Evolutionary conservation across 1,284 basidiomycete species (phyloP), one percentile per base, ranked within the genome.

Genomic region (Cryptococcus floricola): DNA sequence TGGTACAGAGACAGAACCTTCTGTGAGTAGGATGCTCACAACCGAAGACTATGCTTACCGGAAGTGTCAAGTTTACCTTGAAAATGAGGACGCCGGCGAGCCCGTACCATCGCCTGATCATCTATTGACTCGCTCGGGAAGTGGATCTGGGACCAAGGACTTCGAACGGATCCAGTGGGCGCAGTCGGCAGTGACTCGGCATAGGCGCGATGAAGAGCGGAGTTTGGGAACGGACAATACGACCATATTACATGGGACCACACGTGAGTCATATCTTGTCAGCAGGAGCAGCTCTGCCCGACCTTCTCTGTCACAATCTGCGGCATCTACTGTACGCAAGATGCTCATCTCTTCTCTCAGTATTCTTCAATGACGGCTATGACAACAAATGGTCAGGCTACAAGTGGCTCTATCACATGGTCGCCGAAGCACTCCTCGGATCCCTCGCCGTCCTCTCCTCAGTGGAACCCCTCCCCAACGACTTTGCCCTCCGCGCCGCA

Each of bases 351-450:
- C 7, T 34, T 5, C 6, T 5, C 7, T 39, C 23, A 57, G 56
- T 57, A 6, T 53, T 53, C 43, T 39, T 53, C n/a, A 57, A 57
- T 38, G 52, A 53, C 13, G 56, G 56, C 4, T 57, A 41, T 39
- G 41, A 38, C 28, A 42, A 39, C 18, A 50, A 46, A 23, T 57
- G 48, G 52, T 57, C 52, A 45, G 56, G 48, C 13, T 56, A 56
- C 48, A 50, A 45, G n/a, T 53, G 48, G 56, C 52, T 48, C 31
- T 53, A 57, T 42, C 52, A 57, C 39, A 52, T 57, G 28, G 52
- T 46, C 5, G 39, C 52, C 14, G 56, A 57, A 41, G 34, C 52
- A 12, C 39, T 57, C 12, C 19, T 53, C 9, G 56, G 56, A 13
- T 38, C 47, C 9, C 39, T 49, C 18, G 49, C 45, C 19, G 52